Conservation (phyloP, 352 stramenopile genomes). For the Thalassiosira exigua region DNA sequence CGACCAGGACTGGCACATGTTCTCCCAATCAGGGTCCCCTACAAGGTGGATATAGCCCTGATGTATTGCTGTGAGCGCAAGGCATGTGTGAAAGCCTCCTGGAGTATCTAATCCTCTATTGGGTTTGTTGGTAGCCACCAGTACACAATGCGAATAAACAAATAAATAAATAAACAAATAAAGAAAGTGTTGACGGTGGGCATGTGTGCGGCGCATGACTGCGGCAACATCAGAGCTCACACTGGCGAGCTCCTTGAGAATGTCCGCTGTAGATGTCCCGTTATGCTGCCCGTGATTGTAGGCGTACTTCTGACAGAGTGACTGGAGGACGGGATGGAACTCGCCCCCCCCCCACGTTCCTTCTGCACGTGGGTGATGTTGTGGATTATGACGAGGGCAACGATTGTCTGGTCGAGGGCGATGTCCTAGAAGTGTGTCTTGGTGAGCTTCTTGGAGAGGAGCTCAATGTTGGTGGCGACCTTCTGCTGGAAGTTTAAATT, state of each 20-base stretch:
- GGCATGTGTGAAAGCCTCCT: too few species aligned
- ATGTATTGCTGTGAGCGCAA: too few species aligned
- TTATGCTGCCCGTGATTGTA: constrained; percentile 33
- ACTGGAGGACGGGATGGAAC: too few species aligned
- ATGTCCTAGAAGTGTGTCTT: constrained; percentile 4
- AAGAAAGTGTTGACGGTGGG: too few species aligned
- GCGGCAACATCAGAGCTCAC: constrained; percentile 14
- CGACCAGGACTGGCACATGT: too few species aligned
- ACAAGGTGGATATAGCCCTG: too few species aligned
- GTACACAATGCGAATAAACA: too few species aligned
- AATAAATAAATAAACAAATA: too few species aligned
- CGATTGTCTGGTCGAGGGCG: neutral
- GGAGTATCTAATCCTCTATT: too few species aligned
- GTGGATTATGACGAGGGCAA: constrained; percentile 19
- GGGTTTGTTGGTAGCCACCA: too few species aligned
- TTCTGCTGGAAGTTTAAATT: constrained; percentile 23
- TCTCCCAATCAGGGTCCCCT: too few species aligned
- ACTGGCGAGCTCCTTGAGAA: constrained; percentile 9
- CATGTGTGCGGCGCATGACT: neutral
- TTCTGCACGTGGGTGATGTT: constrained; percentile 12
- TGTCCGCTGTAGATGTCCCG: constrained; percentile 2
- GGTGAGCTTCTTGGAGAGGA: neutral
- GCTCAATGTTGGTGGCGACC: constrained; percentile 10
- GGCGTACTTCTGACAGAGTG: constrained; percentile 3
- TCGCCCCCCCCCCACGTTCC: too few species aligned